Evolutionary conservation across 345 rosid species (phyloP).

Genomic region (Moricandia moricandioides): DNA sequence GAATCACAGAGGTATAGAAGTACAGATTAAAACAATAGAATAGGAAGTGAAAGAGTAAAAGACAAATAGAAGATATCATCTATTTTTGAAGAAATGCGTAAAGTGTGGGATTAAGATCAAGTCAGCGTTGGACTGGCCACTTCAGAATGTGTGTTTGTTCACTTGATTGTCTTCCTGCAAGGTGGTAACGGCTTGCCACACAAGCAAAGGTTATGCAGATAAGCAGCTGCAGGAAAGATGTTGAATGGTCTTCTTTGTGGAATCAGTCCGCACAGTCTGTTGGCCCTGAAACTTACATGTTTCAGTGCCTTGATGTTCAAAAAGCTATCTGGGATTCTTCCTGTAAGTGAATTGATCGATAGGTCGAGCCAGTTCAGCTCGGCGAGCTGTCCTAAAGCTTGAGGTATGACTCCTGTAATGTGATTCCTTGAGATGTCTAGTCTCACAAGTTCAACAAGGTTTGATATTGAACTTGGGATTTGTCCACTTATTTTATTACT

Average conservation of each 20-base stretch:
- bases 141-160: conserved; percentile 4
- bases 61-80: conserved; percentile 34
- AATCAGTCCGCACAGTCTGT: conserved; percentile 79
- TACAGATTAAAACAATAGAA: conserved; percentile 31
- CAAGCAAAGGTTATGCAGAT: conserved; percentile 86
- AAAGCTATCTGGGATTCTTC: conserved; percentile 69
- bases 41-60: background rate
- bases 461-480: conserved; percentile 75
- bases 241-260: conserved; percentile 94
- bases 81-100: conserved; percentile 31
- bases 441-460: conserved; percentile 58
- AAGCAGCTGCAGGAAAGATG: conserved; percentile 73
- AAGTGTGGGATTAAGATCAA: conserved; percentile 39
- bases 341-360: conserved; percentile 64
- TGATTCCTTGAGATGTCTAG: conserved; percentile 75
- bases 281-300: conserved; percentile 85
- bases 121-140: conserved; percentile 74
- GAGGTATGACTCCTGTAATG: conserved; percentile 67
- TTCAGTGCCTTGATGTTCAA: conserved; percentile 47
- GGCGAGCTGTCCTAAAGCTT: conserved; percentile 50
- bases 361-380: conserved; percentile 79
- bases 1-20: conserved; percentile 11
- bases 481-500: conserved; percentile 74
- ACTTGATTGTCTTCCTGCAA: conserved; percentile 48
- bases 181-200: conserved; percentile 90